phyloP scores from a whole-genome alignment of 495 filamentous ascomycete species.

The Penicillium waksmanii region DNA sequence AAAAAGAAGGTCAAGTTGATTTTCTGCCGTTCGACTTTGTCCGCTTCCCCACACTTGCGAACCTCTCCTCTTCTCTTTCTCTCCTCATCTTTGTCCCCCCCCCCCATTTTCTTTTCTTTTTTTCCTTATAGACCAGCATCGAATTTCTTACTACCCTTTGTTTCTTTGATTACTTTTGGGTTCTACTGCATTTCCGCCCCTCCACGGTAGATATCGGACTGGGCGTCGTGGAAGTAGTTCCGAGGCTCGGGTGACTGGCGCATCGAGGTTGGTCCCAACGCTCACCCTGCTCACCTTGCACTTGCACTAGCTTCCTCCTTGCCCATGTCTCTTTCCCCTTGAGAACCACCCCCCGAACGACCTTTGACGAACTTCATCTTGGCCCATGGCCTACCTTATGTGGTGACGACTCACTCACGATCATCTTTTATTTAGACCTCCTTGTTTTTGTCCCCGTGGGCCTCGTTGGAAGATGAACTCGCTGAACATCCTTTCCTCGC shows the following conservation, averaged over 20 bases:
- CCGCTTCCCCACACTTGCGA: slow-evolving; percentile 38
- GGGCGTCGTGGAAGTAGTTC: slow-evolving; percentile 35
- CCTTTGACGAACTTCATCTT: slow-evolving; percentile 10
- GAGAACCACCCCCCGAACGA: slow-evolving; percentile 14
- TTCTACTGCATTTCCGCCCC: slow-evolving; percentile 5
- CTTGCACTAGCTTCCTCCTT: slow-evolving; percentile 16
- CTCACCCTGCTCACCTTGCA: slow-evolving; percentile 7
- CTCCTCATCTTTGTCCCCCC: slow-evolving; percentile 18
- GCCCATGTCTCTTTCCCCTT: neutral
- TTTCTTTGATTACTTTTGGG: slow-evolving; percentile 3
- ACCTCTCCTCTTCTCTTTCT: slow-evolving; percentile 9
- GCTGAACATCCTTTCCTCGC: slow-evolving; percentile 88
- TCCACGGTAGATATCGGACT: slow-evolving; percentile 19
- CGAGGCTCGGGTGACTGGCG: slow-evolving; percentile 50
- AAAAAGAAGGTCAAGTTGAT: slow-evolving; percentile 13
- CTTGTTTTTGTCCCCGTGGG: slow-evolving; percentile 44
- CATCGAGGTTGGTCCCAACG: slow-evolving; percentile 44
- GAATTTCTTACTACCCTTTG: neutral
- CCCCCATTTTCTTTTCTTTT: neutral
- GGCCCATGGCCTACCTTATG: slow-evolving; percentile 22
- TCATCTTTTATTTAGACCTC: slow-evolving; percentile 34
- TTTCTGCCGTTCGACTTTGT: slow-evolving; percentile 36
- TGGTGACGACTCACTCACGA: slow-evolving; percentile 34
- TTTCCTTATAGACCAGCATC: neutral
- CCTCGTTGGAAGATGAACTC: slow-evolving; percentile 87